Percentiles rank a stretch among this genome's conserved stretches.
These are phyloP conservation scores for Ascosphaera aggregata DNA, from an alignment of 2,329 filamentous ascomycete species.

Conservation along the genomic window DNA sequence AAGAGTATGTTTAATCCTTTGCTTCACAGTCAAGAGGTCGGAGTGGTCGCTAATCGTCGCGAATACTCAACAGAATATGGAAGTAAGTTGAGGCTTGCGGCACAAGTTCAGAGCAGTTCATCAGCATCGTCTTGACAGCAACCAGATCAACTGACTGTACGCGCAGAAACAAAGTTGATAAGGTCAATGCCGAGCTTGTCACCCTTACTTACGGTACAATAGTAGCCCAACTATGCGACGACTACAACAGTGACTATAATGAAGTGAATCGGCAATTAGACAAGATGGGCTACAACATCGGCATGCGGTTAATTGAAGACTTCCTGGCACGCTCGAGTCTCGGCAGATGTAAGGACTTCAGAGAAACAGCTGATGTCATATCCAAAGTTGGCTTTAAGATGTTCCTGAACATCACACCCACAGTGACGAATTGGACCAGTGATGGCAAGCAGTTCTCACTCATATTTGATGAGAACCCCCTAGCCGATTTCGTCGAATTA, in stretches of 20 bases:
- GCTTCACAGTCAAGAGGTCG: background rate
- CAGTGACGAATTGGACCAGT: conserved; percentile 82
- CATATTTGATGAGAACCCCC: conserved; percentile 87
- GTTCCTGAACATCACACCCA: conserved; percentile 88
- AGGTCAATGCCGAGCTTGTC: conserved; percentile 93
- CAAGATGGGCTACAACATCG: conserved; percentile 99
- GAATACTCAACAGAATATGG: conserved; percentile 45
- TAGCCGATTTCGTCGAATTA: conserved; percentile 92
- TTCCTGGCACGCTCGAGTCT: conserved; percentile 90
- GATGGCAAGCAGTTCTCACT: conserved; percentile 95
- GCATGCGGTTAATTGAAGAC: conserved; percentile 84
- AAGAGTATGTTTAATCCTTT: conserved; percentile 38
- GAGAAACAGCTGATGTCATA: conserved; percentile 92
- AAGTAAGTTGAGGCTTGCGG: conserved; percentile 40
- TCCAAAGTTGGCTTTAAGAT: conserved; percentile 97
- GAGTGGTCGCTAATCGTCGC: conserved; percentile 7
- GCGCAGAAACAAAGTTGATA: conserved; percentile 71
- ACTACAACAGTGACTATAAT: conserved; percentile 80
- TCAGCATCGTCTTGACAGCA: conserved; percentile 5
- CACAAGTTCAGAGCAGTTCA: background rate
- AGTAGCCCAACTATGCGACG: conserved; percentile 85
- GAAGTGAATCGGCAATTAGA: conserved; percentile 97
- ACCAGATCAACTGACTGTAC: background rate
- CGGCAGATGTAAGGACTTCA: conserved; percentile 73
- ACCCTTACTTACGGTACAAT: conserved; percentile 96